These are phyloP conservation scores for Blumeriella jaapii DNA, from an alignment of 2,329 filamentous ascomycete species.

Conservation along the genomic window DNA sequence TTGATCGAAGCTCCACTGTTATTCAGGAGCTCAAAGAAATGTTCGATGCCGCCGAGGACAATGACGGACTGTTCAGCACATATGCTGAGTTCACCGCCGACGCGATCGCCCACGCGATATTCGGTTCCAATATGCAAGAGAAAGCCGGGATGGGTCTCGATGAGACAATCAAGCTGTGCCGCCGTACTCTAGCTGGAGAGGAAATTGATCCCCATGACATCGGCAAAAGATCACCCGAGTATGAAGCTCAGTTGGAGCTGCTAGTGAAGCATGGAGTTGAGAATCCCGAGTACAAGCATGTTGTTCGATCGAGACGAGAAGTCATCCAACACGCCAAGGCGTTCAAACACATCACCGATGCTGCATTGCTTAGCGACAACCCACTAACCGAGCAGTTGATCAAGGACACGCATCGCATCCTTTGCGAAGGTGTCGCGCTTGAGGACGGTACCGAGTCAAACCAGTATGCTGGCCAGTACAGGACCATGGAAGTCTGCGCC, in stretches of 20 bases:
- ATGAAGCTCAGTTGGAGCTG: neutral
- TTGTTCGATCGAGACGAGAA: neutral
- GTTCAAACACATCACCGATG: neutral
- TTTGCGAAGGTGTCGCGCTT: neutral
- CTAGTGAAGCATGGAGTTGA: neutral
- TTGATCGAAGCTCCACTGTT: neutral
- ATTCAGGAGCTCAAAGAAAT: neutral
- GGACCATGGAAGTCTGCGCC: neutral
- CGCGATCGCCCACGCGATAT: neutral
- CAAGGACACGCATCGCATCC: neutral
- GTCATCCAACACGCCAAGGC: neutral
- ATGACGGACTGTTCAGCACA: neutral
- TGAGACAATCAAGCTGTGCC: neutral
- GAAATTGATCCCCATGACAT: neutral
- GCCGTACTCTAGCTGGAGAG: neutral
- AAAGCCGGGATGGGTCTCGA: neutral
- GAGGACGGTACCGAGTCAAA: neutral
- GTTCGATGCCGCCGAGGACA: neutral
- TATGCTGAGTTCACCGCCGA: neutral
- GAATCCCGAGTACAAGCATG: neutral
- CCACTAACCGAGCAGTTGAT: neutral
- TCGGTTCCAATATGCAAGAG: neutral
- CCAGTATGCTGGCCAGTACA: neutral
- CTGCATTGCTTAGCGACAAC: neutral
- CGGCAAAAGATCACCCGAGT: neutral